Conservation (phyloP, 208 protist species). For the Leishmania lainsoni region DNA sequence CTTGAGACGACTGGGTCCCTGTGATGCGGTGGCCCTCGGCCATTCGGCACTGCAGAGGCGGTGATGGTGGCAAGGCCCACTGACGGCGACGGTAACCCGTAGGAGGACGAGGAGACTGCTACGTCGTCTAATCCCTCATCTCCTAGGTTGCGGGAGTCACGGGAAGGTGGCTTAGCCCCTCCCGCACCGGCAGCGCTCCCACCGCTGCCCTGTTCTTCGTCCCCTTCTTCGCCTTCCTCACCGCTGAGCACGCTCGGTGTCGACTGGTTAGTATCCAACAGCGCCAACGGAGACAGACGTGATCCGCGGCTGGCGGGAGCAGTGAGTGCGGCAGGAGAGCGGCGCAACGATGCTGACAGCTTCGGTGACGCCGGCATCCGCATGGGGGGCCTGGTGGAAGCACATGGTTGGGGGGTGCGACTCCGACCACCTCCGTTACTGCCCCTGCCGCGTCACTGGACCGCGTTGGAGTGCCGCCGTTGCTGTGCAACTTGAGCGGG, state of each 20-base stretch:
- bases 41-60: neutral
- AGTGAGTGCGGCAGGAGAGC: neutral
- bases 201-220: neutral
- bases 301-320: constrained; percentile 9
- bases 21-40: neutral
- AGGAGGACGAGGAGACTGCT: neutral
- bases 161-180: neutral
- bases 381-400: neutral
- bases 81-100: neutral
- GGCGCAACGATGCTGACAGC: neutral
- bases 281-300: neutral
- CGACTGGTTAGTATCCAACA: constrained; percentile 42
- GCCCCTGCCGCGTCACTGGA: too few species aligned
- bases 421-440: neutral
- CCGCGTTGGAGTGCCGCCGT: neutral
- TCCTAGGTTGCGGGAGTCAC: constrained; percentile 24
- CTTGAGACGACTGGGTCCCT: neutral
- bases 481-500: constrained; percentile 19
- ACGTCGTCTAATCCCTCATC: constrained; percentile 17
- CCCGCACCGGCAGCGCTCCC: neutral
- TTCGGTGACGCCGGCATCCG: neutral
- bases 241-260: constrained; percentile 66
- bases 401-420: neutral
- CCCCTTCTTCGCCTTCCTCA: constrained; percentile 38
- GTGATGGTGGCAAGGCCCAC: neutral